These are phyloP conservation scores for Colletotrichum echinochloae DNA, from an alignment of 2,329 filamentous ascomycete genomes.

Conservation along the genomic window DNA sequence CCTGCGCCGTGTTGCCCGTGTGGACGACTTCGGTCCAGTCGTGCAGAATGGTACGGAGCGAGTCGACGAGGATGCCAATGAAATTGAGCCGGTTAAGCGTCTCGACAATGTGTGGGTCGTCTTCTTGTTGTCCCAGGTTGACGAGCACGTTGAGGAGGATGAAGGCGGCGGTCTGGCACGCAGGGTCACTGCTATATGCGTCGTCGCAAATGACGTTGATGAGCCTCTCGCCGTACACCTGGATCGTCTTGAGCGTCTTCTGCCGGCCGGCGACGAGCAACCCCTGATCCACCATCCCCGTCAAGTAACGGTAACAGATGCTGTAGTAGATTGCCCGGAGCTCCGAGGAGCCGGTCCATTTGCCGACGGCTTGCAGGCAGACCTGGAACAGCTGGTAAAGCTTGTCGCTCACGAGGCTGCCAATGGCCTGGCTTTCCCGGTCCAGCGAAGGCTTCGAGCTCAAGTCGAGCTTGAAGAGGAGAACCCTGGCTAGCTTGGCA, in stretches of 20 bases:
- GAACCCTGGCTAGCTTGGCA: slow-evolving; percentile 78
- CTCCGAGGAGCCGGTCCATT: slow-evolving; percentile 75
- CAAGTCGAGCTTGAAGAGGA: slow-evolving; percentile 79
- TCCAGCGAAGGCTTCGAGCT: slow-evolving; percentile 53
- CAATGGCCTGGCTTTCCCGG: slow-evolving; percentile 60
- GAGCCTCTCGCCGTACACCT: slow-evolving; percentile 77
- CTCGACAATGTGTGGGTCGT: slow-evolving; percentile 81
- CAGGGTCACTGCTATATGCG: slow-evolving; percentile 84
- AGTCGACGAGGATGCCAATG: slow-evolving; percentile 89
- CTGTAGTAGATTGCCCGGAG: slow-evolving; percentile 90
- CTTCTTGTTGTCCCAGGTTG: slow-evolving; percentile 77
- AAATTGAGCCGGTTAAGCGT: slow-evolving; percentile 89
- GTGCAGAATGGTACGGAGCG: slow-evolving; percentile 79
- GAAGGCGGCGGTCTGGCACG: slow-evolving; percentile 86
- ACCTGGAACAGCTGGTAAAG: slow-evolving; percentile 92
- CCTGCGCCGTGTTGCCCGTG: slow-evolving; percentile 56
- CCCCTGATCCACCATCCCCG: slow-evolving; percentile 71
- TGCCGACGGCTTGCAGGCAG: slow-evolving; percentile 82
- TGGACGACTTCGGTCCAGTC: slow-evolving; percentile 74
- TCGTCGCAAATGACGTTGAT: slow-evolving; percentile 93
- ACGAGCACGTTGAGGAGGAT: slow-evolving; percentile 86
- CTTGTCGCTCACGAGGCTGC: slow-evolving; percentile 87
- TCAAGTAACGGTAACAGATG: slow-evolving; percentile 88
- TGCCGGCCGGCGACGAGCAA: slow-evolving; percentile 60
- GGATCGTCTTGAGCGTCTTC: slow-evolving; percentile 79